These are phyloP conservation scores for Wallemia hederae DNA, from an alignment of 1,284 basidiomycete genomes.

Conservation along the genomic window DNA sequence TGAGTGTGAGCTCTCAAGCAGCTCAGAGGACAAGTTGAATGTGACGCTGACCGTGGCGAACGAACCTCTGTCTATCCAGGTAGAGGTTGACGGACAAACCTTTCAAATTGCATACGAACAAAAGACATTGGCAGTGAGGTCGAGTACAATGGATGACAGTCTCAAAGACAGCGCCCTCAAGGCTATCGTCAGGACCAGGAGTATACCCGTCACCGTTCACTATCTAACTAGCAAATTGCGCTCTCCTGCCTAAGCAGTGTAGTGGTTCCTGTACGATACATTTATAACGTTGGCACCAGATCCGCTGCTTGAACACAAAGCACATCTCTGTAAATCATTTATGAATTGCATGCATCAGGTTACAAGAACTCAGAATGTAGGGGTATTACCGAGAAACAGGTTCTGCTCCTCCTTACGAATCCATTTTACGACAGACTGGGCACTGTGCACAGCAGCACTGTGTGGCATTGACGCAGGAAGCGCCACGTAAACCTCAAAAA, in stretches of 20 bases:
- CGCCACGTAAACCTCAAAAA: slow-evolving; percentile 68
- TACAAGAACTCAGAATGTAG: slow-evolving; percentile 31
- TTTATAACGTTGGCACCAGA: too few species aligned
- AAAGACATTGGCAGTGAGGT: background rate
- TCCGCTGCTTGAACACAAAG: too few species aligned
- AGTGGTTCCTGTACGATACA: background rate
- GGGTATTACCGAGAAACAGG: slow-evolving; percentile 60
- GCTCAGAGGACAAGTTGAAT: too few species aligned
- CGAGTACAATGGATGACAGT: background rate
- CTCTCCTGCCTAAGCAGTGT: background rate
- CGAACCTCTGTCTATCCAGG: background rate
- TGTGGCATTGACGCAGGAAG: slow-evolving; percentile 59
- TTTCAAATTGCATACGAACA: background rate
- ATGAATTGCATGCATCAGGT: too few species aligned
- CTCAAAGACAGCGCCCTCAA: background rate
- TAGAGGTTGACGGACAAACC: background rate
- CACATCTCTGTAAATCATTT: too few species aligned
- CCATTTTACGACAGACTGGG: slow-evolving; percentile 68
- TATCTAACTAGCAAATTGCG: too few species aligned
- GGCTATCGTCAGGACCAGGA: background rate
- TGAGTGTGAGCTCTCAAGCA: too few species aligned
- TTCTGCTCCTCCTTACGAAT: slow-evolving; percentile 53
- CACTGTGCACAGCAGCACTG: slow-evolving; percentile 50
- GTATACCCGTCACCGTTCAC: background rate
- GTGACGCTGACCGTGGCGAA: too few species aligned